Base-by-base conservation (phyloP, 352 stramenopile species). In the Peronospora farinosa region DNA sequence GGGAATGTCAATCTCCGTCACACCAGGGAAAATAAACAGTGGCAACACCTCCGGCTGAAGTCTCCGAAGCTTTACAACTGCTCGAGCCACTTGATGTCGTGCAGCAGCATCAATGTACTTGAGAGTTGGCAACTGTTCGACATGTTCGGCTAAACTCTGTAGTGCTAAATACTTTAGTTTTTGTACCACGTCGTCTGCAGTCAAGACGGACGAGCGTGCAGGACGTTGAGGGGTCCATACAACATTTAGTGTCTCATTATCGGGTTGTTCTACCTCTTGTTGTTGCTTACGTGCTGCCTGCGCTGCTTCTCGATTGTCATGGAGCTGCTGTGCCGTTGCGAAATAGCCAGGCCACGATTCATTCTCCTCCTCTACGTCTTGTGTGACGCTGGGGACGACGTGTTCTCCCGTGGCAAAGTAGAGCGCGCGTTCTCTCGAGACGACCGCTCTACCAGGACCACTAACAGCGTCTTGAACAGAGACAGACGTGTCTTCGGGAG, bases 301-400 rank as follows among this genome's bases (percentile, higher is more conserved):
- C 5, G 81, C 81, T 0, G 75, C 78, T 36, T 72, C 47, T 0
- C 81, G 78, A 33, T 87, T 78, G 42, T 88, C 69, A 15, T 57
- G 47, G 27, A 92, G 65, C 40, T 74, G 71, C 15, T 72, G 67
- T 11, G 74, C 77, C 0, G 81, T 92, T 12, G 69, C 57, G 41
- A 80, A 90, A 63, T 90, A 90, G n/a, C 81, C 81, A 2, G 81
- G 81, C 78, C 78, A 92, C 12, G 77, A 60, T 44, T 80, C 65
- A n/a, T 50, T 47, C 25, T 58, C 33, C 25, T 58, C 33, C 13
- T 46, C 39, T 0, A 8, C 9, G 19, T n/a, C 8, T 33, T 16
- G 21, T 32, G 11, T n/a, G 12, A 16, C 53, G 27, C 27, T 16
- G 16, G 21, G n/a, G 8, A 40, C 30, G 5, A 39, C 41, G 48